phyloP scores from a whole-genome alignment of 768 basidiomycete species.

The Lentinula sp. region DNA sequence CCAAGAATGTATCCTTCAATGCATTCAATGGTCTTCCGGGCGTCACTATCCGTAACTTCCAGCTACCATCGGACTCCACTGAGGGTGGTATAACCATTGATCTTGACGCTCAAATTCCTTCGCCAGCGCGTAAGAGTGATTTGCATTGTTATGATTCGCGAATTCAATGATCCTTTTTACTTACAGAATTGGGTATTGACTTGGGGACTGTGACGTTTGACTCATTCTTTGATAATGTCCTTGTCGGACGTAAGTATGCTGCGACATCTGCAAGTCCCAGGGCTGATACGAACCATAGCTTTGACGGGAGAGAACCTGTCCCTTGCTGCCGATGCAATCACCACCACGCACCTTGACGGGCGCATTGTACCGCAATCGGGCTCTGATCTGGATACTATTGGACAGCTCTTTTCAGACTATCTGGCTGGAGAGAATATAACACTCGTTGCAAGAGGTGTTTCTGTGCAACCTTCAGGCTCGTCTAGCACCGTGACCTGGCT shows the following conservation, averaged over 20 bases:
- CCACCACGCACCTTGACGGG: slow-evolving; percentile 50
- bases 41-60: slow-evolving; percentile 65
- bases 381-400: slow-evolving; percentile 44
- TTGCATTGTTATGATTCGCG: background rate
- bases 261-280: background rate
- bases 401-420: slow-evolving; percentile 61
- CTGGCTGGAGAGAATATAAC: slow-evolving; percentile 60
- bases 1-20: slow-evolving; percentile 56
- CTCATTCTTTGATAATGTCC: slow-evolving; percentile 47
- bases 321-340: slow-evolving; percentile 41
- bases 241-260: slow-evolving; percentile 52
- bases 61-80: slow-evolving; percentile 61
- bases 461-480: slow-evolving; percentile 53
- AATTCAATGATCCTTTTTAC: slow-evolving; percentile 11
- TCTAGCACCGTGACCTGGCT: slow-evolving; percentile 53
- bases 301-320: slow-evolving; percentile 42
- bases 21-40: slow-evolving; percentile 70
- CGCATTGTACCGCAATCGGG: slow-evolving; percentile 60
- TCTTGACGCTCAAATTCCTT: slow-evolving; percentile 61
- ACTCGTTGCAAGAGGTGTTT: slow-evolving; percentile 49
- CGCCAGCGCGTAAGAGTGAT: slow-evolving; percentile 50
- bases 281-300: slow-evolving; percentile 29
- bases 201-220: slow-evolving; percentile 61
- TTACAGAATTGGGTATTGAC: slow-evolving; percentile 60
- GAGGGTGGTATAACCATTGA: slow-evolving; percentile 67